phyloP scores from a whole-genome alignment of 768 basidiomycete species.

The Rhizopogon rudus region DNA sequence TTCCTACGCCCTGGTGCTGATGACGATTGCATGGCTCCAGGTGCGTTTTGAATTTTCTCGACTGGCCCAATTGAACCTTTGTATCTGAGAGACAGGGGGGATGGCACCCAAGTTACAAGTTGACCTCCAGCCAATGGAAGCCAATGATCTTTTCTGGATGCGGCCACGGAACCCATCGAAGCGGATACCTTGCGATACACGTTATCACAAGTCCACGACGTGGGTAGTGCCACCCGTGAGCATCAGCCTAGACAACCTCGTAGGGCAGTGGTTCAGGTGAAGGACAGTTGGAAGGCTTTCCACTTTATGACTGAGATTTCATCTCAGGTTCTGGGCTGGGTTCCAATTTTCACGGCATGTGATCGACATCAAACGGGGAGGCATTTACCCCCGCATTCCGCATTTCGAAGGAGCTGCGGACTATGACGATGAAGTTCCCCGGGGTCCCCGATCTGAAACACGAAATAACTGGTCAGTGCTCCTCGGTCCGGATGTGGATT shows the following conservation, averaged over 20 bases:
- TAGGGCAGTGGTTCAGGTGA: constrained; percentile 41
- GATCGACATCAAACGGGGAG: constrained; percentile 38
- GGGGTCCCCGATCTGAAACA: neutral
- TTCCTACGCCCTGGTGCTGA: constrained; percentile 56
- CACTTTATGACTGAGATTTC: neutral
- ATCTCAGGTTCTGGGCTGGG: constrained; percentile 39
- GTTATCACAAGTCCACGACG: constrained; percentile 16
- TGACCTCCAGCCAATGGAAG: constrained; percentile 15
- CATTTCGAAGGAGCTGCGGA: neutral
- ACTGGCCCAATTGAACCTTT: neutral
- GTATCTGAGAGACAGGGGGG: constrained; percentile 30
- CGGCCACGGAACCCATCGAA: constrained; percentile 9
- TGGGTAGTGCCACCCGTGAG: constrained; percentile 8
- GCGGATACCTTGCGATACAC: constrained; percentile 26
- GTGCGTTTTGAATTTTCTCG: constrained; percentile 24
- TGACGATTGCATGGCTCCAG: constrained; percentile 59
- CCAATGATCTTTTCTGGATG: constrained; percentile 27
- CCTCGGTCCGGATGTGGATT: neutral
- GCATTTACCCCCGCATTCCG: constrained; percentile 23
- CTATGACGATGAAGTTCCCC: neutral
- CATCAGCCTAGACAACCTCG: constrained; percentile 14
- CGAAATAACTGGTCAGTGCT: neutral
- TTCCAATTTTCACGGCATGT: constrained; percentile 29
- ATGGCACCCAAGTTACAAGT: constrained; percentile 51
- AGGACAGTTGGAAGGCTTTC: constrained; percentile 10